A percentile compares a stretch with the other conserved stretches of the same genome.
Evolutionary conservation across 805 yeast species (phyloP).

Genomic region (Lipomyces chichibuensis): DNA sequence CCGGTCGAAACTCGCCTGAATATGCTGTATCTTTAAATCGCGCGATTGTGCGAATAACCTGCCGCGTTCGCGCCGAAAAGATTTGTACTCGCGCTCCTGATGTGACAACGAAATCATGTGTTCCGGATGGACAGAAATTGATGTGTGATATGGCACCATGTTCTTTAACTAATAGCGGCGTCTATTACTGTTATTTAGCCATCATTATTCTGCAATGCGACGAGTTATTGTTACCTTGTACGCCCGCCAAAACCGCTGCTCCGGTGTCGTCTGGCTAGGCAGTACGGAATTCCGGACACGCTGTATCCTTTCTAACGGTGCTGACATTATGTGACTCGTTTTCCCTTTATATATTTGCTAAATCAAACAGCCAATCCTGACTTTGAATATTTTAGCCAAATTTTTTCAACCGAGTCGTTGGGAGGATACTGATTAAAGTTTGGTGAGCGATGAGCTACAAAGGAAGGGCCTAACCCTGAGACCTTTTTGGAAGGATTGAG

Average conservation of each 20-base stretch:
- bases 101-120: constrained; percentile 92
- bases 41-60: constrained; percentile 80
- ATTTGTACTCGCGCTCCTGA: constrained; percentile 90
- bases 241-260: constrained; percentile 91
- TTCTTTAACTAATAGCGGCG: constrained; percentile 89
- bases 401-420: not conserved
- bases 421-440: not conserved
- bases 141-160: constrained; percentile 89
- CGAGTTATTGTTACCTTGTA: constrained; percentile 48
- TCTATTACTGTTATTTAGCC: constrained; percentile 37
- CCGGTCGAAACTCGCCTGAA: constrained; percentile 86
- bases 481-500: too few species aligned
- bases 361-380: not conserved
- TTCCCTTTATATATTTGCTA: not conserved
- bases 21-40: constrained; percentile 91
- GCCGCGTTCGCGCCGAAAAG: constrained; percentile 91
- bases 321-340: constrained; percentile 60
- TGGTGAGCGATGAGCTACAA: too few species aligned
- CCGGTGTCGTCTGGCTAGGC: constrained; percentile 86
- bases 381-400: not conserved
- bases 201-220: not conserved
- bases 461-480: too few species aligned
- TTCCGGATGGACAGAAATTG: constrained; percentile 79
- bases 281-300: constrained; percentile 72
- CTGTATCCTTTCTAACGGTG: constrained; percentile 64